phyloP scores from a whole-genome alignment of 2,329 filamentous ascomycete genomes.

The Botrytis aclada region DNA sequence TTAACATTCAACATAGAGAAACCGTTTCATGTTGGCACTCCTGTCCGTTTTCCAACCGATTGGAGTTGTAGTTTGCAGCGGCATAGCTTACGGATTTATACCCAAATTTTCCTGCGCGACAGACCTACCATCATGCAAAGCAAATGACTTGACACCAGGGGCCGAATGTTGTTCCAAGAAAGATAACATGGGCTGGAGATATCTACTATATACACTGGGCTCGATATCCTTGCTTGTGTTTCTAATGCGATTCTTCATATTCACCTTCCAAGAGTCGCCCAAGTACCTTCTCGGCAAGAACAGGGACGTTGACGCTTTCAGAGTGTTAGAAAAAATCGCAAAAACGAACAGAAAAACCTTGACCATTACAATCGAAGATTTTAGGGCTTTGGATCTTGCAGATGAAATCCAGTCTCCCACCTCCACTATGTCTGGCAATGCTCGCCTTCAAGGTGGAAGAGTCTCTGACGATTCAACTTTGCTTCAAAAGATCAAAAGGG shows the following conservation, averaged over 20 bases:
- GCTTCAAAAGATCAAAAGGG: slow-evolving; percentile 22
- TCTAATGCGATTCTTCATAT: slow-evolving; percentile 51
- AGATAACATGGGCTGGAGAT: slow-evolving; percentile 59
- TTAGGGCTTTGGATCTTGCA: background rate
- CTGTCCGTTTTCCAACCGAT: slow-evolving; percentile 33
- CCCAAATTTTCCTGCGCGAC: slow-evolving; percentile 28
- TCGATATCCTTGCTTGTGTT: slow-evolving; percentile 54
- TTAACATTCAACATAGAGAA: slow-evolving; percentile 23
- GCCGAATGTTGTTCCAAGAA: slow-evolving; percentile 33
- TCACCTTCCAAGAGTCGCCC: slow-evolving; percentile 56
- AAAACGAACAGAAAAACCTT: slow-evolving; percentile 42
- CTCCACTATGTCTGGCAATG: background rate
- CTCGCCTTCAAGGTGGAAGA: background rate
- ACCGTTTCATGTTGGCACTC: slow-evolving; percentile 31
- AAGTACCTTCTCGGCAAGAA: slow-evolving; percentile 57
- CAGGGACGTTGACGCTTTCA: slow-evolving; percentile 50
- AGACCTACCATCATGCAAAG: slow-evolving; percentile 21
- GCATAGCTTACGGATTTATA: slow-evolving; percentile 30
- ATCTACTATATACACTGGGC: slow-evolving; percentile 54
- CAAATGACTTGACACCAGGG: slow-evolving; percentile 26
- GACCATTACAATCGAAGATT: slow-evolving; percentile 17
- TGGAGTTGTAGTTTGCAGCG: slow-evolving; percentile 30
- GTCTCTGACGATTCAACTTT: background rate
- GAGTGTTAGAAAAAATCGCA: slow-evolving; percentile 53
- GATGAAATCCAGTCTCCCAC: background rate